Evolutionary conservation across 2,329 filamentous ascomycete genomes (phyloP).

Genomic region (Hymenoscyphus salicellus): DNA sequence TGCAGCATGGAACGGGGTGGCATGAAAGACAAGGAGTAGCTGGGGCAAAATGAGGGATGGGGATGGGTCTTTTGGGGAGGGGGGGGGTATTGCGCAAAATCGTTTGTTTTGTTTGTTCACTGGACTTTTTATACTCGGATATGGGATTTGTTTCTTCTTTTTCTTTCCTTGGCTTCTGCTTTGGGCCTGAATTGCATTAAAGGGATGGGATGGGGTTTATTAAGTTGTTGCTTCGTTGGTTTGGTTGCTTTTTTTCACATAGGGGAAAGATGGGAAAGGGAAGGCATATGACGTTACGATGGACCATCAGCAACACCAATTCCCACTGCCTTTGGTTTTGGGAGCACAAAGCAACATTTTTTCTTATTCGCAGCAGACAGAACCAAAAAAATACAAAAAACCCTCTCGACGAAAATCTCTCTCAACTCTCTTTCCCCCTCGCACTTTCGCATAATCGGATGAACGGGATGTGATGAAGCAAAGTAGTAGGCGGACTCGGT

Average conservation of each 20-base stretch:
- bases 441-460: too few relatives aligned
- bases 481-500: background rate
- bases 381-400: background rate
- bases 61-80: background rate
- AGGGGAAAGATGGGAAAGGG: too few relatives aligned
- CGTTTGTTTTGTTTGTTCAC: conserved; percentile 2
- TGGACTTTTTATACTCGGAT: background rate
- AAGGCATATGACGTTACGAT: too few relatives aligned
- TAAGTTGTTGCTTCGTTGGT: background rate
- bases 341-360: background rate
- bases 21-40: conserved; percentile 11
- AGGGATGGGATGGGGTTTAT: background rate
- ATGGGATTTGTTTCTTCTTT: background rate
- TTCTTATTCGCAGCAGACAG: background rate
- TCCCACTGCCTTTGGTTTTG: too few relatives aligned
- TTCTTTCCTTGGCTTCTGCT: background rate
- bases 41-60: background rate
- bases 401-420: too few relatives aligned
- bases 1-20: conserved; percentile 4
- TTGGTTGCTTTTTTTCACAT: too few relatives aligned
- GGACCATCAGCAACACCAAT: too few relatives aligned
- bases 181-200: background rate
- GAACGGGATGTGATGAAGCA: too few relatives aligned
- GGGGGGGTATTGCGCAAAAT: background rate
- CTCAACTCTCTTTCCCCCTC: too few relatives aligned